Conservation (phyloP, 169 alveolate species). For the Eimeria zaria region DNA sequence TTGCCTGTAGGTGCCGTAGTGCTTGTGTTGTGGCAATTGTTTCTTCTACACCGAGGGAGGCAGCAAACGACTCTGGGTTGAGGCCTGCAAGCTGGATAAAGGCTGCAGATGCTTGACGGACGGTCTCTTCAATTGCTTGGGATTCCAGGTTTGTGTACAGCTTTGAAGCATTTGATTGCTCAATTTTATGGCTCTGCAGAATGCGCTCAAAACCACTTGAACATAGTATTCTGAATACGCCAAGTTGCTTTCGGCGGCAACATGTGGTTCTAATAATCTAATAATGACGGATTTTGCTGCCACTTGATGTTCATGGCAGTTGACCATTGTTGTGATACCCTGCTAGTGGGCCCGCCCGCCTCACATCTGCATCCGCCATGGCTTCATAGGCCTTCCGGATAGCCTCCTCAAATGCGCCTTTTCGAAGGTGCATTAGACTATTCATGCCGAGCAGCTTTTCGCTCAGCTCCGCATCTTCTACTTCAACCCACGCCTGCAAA, state of each 20-base stretch:
- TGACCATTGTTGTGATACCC: background rate
- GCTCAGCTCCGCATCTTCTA: conserved; percentile 53
- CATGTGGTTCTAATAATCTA: background rate
- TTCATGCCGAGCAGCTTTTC: conserved; percentile 41
- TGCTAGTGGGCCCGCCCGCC: background rate
- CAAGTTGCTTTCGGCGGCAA: background rate
- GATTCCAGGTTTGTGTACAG: conserved; percentile 15
- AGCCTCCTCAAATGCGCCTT: conserved; percentile 50
- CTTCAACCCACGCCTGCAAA: conserved; percentile 37
- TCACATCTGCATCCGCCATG: conserved; percentile 38
- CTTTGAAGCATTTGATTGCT: background rate
- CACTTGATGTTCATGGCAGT: background rate
- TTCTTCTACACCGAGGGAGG: conserved; percentile 57
- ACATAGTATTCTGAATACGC: background rate
- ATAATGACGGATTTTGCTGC: background rate
- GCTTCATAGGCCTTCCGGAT: conserved; percentile 44
- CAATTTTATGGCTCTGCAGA: background rate
- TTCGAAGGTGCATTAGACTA: conserved; percentile 39
- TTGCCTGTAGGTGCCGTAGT: conserved; percentile 26
- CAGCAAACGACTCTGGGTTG: conserved; percentile 47
- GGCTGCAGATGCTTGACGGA: conserved; percentile 25
- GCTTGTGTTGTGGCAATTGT: conserved; percentile 53
- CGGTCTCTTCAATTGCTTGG: background rate
- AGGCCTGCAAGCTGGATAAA: conserved; percentile 21
- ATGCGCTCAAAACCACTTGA: background rate